Percentiles rank a stretch among this genome's conserved stretches.
phyloP scores from a whole-genome alignment of 2,329 filamentous ascomycete genomes.

The Graphilbum sp. region DNA sequence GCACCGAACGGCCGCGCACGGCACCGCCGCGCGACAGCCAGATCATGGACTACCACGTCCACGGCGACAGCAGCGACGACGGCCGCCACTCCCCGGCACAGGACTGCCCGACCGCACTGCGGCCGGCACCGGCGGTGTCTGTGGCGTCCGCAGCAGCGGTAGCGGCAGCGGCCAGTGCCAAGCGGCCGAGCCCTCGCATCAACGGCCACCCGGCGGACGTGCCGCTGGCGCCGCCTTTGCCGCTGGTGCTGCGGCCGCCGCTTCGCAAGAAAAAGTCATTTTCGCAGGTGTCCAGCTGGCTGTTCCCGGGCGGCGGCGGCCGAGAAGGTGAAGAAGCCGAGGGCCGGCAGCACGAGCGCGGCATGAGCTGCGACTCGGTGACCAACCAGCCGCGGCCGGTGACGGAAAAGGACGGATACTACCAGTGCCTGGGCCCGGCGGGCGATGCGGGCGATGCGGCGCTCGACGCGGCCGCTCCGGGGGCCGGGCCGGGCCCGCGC shows the following conservation, averaged over 20 bases:
- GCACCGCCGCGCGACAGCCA: slow-evolving; percentile 12
- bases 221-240: slow-evolving; percentile 37
- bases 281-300: slow-evolving; percentile 42
- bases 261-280: slow-evolving; percentile 53
- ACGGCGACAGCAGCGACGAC: not conserved
- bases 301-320: slow-evolving; percentile 25
- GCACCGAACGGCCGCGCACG: slow-evolving; percentile 25
- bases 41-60: slow-evolving; percentile 7
- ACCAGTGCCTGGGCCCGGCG: slow-evolving; percentile 36
- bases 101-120: no score
- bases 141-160: slow-evolving; percentile 11
- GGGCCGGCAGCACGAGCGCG: slow-evolving; percentile 16
- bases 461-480: slow-evolving; percentile 12
- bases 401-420: slow-evolving; percentile 37
- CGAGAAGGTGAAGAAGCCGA: no score
- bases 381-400: slow-evolving; percentile 39
- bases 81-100: no score
- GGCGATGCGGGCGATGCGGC: no score
- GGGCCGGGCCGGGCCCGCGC: slow-evolving; percentile 12
- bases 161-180: not conserved
- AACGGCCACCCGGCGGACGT: slow-evolving; percentile 17
- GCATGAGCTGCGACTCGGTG: slow-evolving; percentile 30
- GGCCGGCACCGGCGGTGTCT: slow-evolving; percentile 4
- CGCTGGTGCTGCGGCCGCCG: slow-evolving; percentile 41
- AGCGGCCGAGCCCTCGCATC: slow-evolving; percentile 6